Evolutionary conservation across 768 basidiomycete genomes (phyloP).

Genomic region (Austroboletus eburneus): DNA sequence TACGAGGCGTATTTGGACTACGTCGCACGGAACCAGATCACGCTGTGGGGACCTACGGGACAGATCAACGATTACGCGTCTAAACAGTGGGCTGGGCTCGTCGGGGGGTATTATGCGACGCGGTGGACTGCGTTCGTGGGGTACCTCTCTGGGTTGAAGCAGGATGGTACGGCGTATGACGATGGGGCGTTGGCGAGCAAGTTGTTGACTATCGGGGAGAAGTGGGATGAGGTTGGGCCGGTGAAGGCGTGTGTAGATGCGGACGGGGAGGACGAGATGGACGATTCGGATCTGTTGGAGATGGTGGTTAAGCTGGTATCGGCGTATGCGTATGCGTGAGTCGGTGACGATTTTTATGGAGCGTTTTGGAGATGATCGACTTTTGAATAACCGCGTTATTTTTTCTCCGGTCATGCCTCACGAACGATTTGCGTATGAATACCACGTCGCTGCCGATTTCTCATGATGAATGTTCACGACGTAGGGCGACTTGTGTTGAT

Average conservation of each 20-base stretch:
- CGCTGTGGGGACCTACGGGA: slow-evolving; percentile 41
- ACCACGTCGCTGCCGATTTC: no score
- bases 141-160: slow-evolving; percentile 30
- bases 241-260: no score
- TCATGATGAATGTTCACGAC: no score
- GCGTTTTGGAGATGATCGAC: no score
- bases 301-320: no score
- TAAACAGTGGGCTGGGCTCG: slow-evolving; percentile 40
- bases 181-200: slow-evolving; percentile 15
- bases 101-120: slow-evolving; percentile 32
- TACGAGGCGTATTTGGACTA: slow-evolving; percentile 36
- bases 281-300: slow-evolving; percentile 15
- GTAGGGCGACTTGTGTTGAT: no score
- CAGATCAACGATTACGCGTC: slow-evolving; percentile 42
- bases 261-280: slow-evolving; percentile 19
- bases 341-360: no score
- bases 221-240: slow-evolving; percentile 30
- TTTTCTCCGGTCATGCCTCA: no score
- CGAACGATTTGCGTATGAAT: no score
- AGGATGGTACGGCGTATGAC: slow-evolving; percentile 28
- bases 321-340: no score
- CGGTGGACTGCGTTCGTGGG: slow-evolving; percentile 35
- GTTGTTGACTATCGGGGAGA: slow-evolving; percentile 31
- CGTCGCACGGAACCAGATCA: slow-evolving; percentile 40
- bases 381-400: no score